These are phyloP conservation scores for Gypsophila paniculata DNA, from an alignment of 179 eudicot species.

Conservation along the genomic window DNA sequence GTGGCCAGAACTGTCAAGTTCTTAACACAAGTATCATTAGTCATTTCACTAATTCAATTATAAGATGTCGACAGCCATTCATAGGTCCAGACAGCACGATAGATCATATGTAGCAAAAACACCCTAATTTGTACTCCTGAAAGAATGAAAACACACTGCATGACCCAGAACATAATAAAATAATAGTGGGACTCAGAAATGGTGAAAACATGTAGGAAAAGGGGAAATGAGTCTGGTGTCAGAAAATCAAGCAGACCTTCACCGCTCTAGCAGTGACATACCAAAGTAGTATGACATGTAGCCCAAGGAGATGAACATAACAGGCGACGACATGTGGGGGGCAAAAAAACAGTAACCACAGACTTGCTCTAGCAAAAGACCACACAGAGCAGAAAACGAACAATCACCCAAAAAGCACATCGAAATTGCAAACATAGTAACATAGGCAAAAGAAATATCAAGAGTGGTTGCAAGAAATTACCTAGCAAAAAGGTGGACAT, in stretches of 20 bases:
- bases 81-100: background rate
- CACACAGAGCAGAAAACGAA: background rate
- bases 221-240: background rate
- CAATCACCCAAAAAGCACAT: constrained; percentile 6
- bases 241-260: background rate
- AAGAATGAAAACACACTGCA: background rate
- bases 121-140: background rate
- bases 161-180: background rate
- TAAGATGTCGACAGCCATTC: background rate
- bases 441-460: constrained; percentile 13
- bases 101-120: background rate
- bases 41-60: no score
- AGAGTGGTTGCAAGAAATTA: constrained; percentile 26
- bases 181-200: background rate
- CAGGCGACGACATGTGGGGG: background rate
- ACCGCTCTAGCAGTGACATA: background rate
- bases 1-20: no score
- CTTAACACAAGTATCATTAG: no score
- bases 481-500: constrained; percentile 21
- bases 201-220: background rate
- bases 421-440: background rate
- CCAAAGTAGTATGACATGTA: no score
- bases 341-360: background rate
- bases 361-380: background rate
- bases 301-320: background rate